Evolutionary conservation across 176 grass and related monocot species (phyloP), one percentile per base, ranked within the genome.

Genomic region (Neostapfia colusana): DNA sequence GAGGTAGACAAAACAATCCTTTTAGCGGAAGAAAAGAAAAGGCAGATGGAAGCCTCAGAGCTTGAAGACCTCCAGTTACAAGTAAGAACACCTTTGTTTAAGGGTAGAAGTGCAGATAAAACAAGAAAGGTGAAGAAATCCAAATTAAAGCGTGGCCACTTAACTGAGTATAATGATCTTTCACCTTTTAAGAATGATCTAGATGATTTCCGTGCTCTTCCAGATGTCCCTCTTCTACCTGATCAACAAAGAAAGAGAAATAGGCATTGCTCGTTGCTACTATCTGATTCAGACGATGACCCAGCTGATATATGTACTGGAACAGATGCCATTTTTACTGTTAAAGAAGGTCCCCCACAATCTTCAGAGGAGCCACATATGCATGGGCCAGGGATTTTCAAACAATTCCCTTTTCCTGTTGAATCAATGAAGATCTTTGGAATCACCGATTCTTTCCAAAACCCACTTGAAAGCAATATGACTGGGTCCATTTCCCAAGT

Each of bases 1-100:
- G 95, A 98, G 75, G 76, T 98, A 73, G 85, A 83, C 18, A 89
- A 89, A 86, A 86, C 87, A 77, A 90, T 98, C n/a, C 62, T 67
- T 77, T 84, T 74, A 64, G 75, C 90, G 69, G 86, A 92, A 88
- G 75, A 91, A 59, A 83, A 87, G 56, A 72, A 74, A 86, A 81
- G 64, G 56, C 69, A 78, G 67, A 63, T 84, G 72, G 84, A 92
- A 77, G 4, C 27, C 54, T 79, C 66, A 24, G 67, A 61, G 28
- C 73, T 84, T 67, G 76, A 86, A 81, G 76, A 44, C 53, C 74
- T 87, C 7, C 43, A 57, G 20, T 75, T 82, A 72, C 69, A 90
- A 82, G 70, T 82, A 85, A 43, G 49, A 69, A n/a, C 53, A 38
- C 49, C 60, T 83, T 69, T 81, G 55, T 67, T 74, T n/a, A 50